phyloP scores from a whole-genome alignment of 2,329 filamentous ascomycete species.

The Talaromyces sp. region DNA sequence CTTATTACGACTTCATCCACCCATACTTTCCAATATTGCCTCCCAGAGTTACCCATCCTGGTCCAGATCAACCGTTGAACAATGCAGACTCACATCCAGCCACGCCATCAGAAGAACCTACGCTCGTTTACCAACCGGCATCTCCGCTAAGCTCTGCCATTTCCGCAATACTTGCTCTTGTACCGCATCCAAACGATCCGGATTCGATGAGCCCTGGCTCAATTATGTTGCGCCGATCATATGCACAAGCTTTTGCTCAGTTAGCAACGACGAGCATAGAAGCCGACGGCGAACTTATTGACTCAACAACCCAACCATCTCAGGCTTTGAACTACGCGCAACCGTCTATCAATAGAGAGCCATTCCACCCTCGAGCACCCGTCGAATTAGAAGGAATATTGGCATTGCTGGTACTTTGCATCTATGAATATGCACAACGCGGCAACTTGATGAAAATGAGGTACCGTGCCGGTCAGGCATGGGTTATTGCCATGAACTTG shows the following conservation, averaged over 20 bases:
- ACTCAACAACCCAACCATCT: slow-evolving; percentile 35
- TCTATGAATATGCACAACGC: slow-evolving; percentile 43
- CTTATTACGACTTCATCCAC: slow-evolving; percentile 44
- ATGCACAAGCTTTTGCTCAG: slow-evolving; percentile 37
- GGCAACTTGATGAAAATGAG: slow-evolving; percentile 44
- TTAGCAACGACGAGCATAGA: slow-evolving; percentile 36
- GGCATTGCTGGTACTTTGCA: slow-evolving; percentile 37
- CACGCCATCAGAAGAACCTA: slow-evolving; percentile 25
- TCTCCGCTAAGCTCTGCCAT: slow-evolving; percentile 42
- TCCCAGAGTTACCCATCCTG: slow-evolving; percentile 26
- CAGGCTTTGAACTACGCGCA: slow-evolving; percentile 32
- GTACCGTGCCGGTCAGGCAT: slow-evolving; percentile 40
- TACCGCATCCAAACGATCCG: slow-evolving; percentile 37
- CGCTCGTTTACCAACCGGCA: slow-evolving; percentile 30
- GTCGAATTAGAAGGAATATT: slow-evolving; percentile 39
- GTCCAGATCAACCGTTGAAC: slow-evolving; percentile 30
- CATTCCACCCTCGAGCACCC: slow-evolving; percentile 35
- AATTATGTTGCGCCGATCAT: slow-evolving; percentile 31
- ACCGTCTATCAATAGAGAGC: slow-evolving; percentile 27
- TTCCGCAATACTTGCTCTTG: slow-evolving; percentile 37
- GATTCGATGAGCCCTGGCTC: slow-evolving; percentile 31
- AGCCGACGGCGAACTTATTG: slow-evolving; percentile 37
- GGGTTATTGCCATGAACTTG: slow-evolving; percentile 40
- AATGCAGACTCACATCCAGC: slow-evolving; percentile 23
- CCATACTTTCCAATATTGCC: slow-evolving; percentile 42